Conservation (phyloP, 805 yeast species). For the Candida awuae region DNA sequence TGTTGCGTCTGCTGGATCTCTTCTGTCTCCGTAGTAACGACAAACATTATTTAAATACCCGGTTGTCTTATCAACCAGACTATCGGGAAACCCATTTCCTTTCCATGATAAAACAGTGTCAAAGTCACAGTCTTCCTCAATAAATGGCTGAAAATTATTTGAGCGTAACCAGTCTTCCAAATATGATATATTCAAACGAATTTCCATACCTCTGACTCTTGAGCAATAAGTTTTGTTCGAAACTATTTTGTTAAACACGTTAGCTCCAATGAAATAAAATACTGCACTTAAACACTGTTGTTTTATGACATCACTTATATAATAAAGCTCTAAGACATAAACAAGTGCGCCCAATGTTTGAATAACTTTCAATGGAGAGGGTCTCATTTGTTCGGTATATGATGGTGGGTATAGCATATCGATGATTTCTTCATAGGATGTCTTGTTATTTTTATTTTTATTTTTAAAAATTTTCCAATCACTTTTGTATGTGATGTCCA, state of each 20-base stretch:
- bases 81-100: slow-evolving; percentile 28
- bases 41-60: slow-evolving; percentile 24
- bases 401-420: slow-evolving; percentile 81
- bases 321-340: slow-evolving; percentile 74
- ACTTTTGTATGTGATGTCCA: slow-evolving; percentile 67
- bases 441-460: slow-evolving; percentile 31
- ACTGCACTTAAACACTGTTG: slow-evolving; percentile 74
- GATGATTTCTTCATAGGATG: slow-evolving; percentile 60
- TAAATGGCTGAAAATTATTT: slow-evolving; percentile 44
- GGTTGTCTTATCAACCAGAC: slow-evolving; percentile 18
- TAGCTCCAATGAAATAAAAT: slow-evolving; percentile 66
- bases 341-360: slow-evolving; percentile 85
- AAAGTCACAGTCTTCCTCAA: slow-evolving; percentile 21
- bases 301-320: slow-evolving; percentile 68
- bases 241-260: slow-evolving; percentile 65
- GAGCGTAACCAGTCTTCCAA: slow-evolving; percentile 90
- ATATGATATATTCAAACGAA: slow-evolving; percentile 75
- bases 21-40: slow-evolving; percentile 23
- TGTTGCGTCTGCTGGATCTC: slow-evolving; percentile 40
- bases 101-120: slow-evolving; percentile 15
- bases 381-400: slow-evolving; percentile 67
- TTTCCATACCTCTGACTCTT: slow-evolving; percentile 81
- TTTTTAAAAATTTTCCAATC: slow-evolving; percentile 48
- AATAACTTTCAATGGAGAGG: slow-evolving; percentile 79
- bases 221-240: slow-evolving; percentile 63